Conservation (phyloP, 345 rosid genomes). For the Eucalyptus regnans region DNA sequence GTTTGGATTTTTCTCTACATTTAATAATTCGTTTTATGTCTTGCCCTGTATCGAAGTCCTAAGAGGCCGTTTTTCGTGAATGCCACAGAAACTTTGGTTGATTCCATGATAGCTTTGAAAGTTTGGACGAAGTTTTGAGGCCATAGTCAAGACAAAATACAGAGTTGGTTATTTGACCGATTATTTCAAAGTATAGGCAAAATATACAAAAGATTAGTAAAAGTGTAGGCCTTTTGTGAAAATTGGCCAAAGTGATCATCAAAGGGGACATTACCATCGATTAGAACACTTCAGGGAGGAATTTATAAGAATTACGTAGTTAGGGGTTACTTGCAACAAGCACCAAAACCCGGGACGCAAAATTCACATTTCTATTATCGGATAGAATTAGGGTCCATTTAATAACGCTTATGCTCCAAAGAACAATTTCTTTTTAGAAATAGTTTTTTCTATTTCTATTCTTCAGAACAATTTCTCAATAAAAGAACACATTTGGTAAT, state of each 20-base stretch:
- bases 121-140: background rate
- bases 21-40: background rate
- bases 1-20: background rate
- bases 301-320: background rate
- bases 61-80: background rate
- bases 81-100: background rate
- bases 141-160: background rate
- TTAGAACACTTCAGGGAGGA: background rate
- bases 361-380: background rate
- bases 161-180: background rate
- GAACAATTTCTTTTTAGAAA: fast-evolving
- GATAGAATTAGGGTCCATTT: fast-evolving
- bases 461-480: fast-evolving
- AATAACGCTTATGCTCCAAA: fast-evolving
- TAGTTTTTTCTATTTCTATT: too few species aligned
- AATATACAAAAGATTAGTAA: background rate
- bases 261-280: background rate
- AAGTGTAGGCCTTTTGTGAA: background rate
- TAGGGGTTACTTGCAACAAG: background rate
- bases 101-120: background rate
- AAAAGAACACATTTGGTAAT: fast-evolving
- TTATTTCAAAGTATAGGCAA: background rate
- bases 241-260: background rate
- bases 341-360: fast-evolving
- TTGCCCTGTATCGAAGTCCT: background rate